phyloP scores from a whole-genome alignment of 140 eudicot genomes.

The Senecio squalidus region DNA sequence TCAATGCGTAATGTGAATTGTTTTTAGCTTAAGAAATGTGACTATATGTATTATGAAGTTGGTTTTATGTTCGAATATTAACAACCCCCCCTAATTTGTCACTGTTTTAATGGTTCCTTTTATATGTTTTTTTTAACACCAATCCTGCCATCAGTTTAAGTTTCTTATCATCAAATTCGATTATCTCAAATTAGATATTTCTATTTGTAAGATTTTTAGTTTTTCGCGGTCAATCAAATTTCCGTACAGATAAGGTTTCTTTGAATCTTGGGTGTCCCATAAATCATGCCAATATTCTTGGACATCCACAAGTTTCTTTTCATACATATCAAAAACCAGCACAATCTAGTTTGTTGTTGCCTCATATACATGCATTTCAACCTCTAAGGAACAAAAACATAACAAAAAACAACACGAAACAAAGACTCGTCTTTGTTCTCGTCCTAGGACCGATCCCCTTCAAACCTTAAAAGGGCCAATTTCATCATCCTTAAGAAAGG shows the following conservation, averaged over 20 bases:
- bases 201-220: neutral
- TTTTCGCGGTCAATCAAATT: neutral
- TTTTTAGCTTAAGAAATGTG: no score
- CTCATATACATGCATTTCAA: slow-evolving; percentile 14
- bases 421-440: neutral
- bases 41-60: no score
- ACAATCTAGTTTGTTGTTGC: neutral
- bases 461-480: neutral
- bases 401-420: neutral
- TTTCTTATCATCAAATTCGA: neutral
- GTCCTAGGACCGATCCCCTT: slow-evolving; percentile 12
- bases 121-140: neutral
- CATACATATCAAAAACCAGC: slow-evolving; percentile 17
- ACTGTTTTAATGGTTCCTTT: neutral
- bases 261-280: slow-evolving; percentile 20
- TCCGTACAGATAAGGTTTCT: slow-evolving; percentile 1
- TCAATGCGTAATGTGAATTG: no score
- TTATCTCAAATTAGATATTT: neutral
- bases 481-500: neutral
- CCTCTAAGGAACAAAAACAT: slow-evolving; percentile 13
- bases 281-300: slow-evolving; percentile 22
- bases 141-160: neutral
- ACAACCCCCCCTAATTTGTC: neutral
- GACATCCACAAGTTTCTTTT: slow-evolving; percentile 20
- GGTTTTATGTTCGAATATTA: neutral